A percentile compares a stretch with the other conserved stretches of the same genome.
Conservation (phyloP, 345 rosid genomes). For the Syzygium aromaticum region DNA sequence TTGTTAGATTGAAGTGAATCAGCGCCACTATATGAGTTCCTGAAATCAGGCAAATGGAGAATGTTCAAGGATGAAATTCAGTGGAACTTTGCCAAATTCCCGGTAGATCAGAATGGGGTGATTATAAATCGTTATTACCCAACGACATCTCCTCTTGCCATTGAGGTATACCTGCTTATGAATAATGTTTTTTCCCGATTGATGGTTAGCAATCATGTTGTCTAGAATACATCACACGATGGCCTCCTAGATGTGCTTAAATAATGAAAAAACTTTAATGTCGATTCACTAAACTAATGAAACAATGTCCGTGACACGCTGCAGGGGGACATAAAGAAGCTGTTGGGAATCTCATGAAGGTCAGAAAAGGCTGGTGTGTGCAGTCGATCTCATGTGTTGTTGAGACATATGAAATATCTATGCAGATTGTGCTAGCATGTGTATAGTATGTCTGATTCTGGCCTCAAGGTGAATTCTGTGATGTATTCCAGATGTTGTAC, state of each 20-base stretch:
- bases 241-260: neutral
- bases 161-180: conserved; percentile 43
- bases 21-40: conserved; percentile 65
- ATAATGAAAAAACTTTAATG: neutral
- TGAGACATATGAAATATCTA: neutral
- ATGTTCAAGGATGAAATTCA: conserved; percentile 74
- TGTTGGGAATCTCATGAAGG: conserved; percentile 6
- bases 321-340: conserved; percentile 11
- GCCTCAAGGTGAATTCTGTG: neutral
- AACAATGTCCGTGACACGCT: neutral
- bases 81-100: conserved; percentile 93
- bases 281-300: neutral
- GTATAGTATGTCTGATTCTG: neutral
- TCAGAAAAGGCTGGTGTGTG: neutral
- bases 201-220: neutral
- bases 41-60: conserved; percentile 86
- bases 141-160: conserved; percentile 69
- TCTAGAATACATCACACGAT: neutral
- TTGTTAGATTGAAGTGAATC: conserved; percentile 75
- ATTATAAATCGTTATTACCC: conserved; percentile 78
- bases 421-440: neutral
- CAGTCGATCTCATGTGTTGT: neutral
- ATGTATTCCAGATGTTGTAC: neutral
- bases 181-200: neutral
- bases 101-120: conserved; percentile 68